Percentiles rank a stretch among this genome's conserved stretches.
Conservation (phyloP, 2,329 filamentous ascomycete species). For the Cadophora gregata region DNA sequence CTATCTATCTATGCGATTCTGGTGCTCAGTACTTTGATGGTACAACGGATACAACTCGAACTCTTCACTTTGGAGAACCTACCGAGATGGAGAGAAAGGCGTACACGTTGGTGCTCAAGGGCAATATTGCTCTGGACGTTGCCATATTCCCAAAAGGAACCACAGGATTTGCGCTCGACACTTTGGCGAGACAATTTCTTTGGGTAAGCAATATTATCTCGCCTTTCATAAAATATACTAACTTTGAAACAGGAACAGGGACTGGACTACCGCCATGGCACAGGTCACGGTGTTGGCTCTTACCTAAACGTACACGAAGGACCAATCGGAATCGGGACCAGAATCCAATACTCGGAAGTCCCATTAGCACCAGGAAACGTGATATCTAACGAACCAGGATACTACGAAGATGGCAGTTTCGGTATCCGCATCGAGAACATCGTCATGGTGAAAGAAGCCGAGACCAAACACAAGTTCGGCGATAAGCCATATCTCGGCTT, state of each 20-base stretch:
- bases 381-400: slow-evolving; percentile 94
- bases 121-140: slow-evolving; percentile 85
- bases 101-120: slow-evolving; percentile 94
- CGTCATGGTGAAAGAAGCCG: slow-evolving; percentile 85
- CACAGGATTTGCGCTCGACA: slow-evolving; percentile 89
- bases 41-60: slow-evolving; percentile 94
- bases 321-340: slow-evolving; percentile 92
- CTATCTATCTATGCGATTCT: slow-evolving; percentile 94
- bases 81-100: slow-evolving; percentile 83
- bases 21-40: slow-evolving; percentile 96
- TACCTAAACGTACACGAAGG: slow-evolving; percentile 98
- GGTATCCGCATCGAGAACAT: slow-evolving; percentile 98
- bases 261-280: slow-evolving; percentile 94
- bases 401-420: slow-evolving; percentile 94
- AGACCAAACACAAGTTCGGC: slow-evolving; percentile 86
- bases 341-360: slow-evolving; percentile 90
- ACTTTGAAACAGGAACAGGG: slow-evolving; percentile 63
- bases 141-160: slow-evolving; percentile 94
- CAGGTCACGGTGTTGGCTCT: slow-evolving; percentile 93
- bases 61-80: slow-evolving; percentile 87
- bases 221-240: slow-evolving; percentile 19
- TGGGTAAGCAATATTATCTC: slow-evolving; percentile 64
- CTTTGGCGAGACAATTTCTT: slow-evolving; percentile 85
- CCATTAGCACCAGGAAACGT: slow-evolving; percentile 91
- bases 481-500: slow-evolving; percentile 95